phyloP scores from a whole-genome alignment of 164 flowering plant genomes.

The Kalanchoe fedtschenkoi region DNA sequence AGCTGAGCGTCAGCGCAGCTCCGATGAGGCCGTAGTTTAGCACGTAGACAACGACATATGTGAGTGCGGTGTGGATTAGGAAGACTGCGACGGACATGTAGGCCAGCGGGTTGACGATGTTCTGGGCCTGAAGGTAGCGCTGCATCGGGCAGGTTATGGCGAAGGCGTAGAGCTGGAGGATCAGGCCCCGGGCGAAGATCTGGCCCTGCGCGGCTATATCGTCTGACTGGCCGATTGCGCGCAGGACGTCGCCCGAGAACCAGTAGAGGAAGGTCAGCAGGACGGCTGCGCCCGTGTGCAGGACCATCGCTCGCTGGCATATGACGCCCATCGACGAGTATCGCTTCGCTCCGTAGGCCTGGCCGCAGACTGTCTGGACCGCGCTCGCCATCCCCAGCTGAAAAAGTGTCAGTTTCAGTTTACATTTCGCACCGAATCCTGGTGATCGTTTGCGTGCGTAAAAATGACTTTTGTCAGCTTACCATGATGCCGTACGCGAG shows the following conservation, averaged over 20 bases:
- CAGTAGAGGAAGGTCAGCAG: constrained; percentile 52
- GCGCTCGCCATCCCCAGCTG: constrained; percentile 91
- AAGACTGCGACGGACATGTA: constrained; percentile 55
- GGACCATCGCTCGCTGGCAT: constrained; percentile 64
- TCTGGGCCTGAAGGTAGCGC: constrained; percentile 78
- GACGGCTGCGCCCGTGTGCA: no score
- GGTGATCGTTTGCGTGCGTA: no score
- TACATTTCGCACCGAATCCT: not conserved
- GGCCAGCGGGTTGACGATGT: no score
- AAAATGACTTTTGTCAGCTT: not conserved
- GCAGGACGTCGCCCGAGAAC: constrained; percentile 45
- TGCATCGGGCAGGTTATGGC: constrained; percentile 66
- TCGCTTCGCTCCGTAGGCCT: constrained; percentile 65
- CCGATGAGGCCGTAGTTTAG: constrained; percentile 55
- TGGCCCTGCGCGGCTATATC: no score
- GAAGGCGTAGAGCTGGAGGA: constrained; percentile 61
- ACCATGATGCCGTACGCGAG: constrained; percentile 84
- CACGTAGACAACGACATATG: no score
- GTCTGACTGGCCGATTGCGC: constrained; percentile 48
- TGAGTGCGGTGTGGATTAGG: constrained; percentile 38
- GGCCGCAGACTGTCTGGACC: constrained; percentile 75
- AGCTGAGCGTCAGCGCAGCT: constrained; percentile 64
- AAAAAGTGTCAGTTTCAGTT: not conserved
- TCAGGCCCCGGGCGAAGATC: no score
- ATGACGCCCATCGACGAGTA: constrained; percentile 48